Evolutionary conservation across 148 eudicot species (phyloP).

Genomic region (Silene latifolia): DNA sequence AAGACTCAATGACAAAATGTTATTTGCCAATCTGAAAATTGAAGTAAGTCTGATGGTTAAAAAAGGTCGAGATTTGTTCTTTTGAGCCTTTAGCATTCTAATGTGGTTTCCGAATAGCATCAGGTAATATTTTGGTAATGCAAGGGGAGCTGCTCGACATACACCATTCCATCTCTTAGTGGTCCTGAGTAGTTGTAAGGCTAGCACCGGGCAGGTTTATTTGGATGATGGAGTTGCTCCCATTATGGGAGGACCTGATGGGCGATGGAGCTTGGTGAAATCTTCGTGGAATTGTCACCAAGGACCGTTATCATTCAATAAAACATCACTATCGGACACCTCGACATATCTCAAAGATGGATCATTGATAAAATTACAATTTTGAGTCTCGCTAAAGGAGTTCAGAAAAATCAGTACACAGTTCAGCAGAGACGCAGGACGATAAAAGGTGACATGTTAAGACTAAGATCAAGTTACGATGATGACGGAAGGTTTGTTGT

Average conservation of each 20-base stretch:
- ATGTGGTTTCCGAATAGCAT: not conserved
- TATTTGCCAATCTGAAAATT: too few species aligned
- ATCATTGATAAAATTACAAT: too few species aligned
- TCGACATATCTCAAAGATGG: constrained; percentile 35
- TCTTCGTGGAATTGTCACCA: constrained; percentile 14
- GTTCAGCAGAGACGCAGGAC: too few species aligned
- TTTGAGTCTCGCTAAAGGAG: too few species aligned
- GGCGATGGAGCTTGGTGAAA: constrained; percentile 31
- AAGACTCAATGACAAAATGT: too few species aligned
- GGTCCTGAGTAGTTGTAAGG: constrained; percentile 22
- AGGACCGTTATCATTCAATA: constrained; percentile 22
- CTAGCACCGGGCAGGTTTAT: constrained; percentile 35
- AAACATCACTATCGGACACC: constrained; percentile 28
- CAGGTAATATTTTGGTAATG: constrained; percentile 43
- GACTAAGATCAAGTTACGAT: too few species aligned
- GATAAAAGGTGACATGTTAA: too few species aligned
- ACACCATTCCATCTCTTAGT: constrained; percentile 52
- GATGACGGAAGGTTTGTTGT: constrained; percentile 30
- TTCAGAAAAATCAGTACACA: too few species aligned
- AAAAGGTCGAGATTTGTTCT: too few species aligned
- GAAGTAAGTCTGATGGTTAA: too few species aligned
- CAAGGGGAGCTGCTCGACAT: constrained; percentile 41
- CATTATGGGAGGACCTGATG: constrained; percentile 30
- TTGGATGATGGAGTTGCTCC: constrained; percentile 47
- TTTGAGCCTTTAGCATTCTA: too few species aligned